Evolutionary conservation across 768 basidiomycete genomes (phyloP), one percentile per base, ranked within the genome.

Genomic region (Tricholoma bakamatsutake): DNA sequence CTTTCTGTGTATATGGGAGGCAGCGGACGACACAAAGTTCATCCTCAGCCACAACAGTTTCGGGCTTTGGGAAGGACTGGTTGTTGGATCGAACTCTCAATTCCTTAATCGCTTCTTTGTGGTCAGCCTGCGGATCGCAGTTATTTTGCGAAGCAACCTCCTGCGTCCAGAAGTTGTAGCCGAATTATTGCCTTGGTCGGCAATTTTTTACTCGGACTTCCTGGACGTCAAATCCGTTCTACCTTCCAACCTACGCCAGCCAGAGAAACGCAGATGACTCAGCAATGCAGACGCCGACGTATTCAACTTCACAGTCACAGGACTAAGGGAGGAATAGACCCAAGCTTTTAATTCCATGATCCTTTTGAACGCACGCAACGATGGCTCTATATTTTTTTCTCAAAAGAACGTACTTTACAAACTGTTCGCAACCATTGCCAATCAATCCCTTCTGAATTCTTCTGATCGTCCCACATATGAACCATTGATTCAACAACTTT

Each of bases 11-110:
- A 62, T 70, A 31, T 66, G 64, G 64, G 61, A 64, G 59, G 67
- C 66, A 7, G 63, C 64, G 8, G 58, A 57, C 5, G 66, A 57
- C 10, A 57, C 65, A 9, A 70, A 71, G 53, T 72, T 71, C 35
- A 53, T 69, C 13, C 42, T 72, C 17, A 58, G 61, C n/a, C 37
- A 59, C 33, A 67, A 67, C 45, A 53, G 64, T 10, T 68, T 69
- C 34, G 69, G 70, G 5, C 50, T 72, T 10, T 66, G 64, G 66
- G 71, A 72, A 57, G 69, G 71, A 24, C 5, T 53, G 3, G 11
- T 60, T 18, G 27, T 12, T 4, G 33, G 50, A 37, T 58, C 49
- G 9, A 3, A 4, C 12, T 40, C 53, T 11, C 53, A 49, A 5
- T 34, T 71, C 1, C n/a, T n/a, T n/a, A 66, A 71, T 37, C 56